Base-by-base conservation (phyloP, 106 monocot species). In the Vanilla planifolia region DNA sequence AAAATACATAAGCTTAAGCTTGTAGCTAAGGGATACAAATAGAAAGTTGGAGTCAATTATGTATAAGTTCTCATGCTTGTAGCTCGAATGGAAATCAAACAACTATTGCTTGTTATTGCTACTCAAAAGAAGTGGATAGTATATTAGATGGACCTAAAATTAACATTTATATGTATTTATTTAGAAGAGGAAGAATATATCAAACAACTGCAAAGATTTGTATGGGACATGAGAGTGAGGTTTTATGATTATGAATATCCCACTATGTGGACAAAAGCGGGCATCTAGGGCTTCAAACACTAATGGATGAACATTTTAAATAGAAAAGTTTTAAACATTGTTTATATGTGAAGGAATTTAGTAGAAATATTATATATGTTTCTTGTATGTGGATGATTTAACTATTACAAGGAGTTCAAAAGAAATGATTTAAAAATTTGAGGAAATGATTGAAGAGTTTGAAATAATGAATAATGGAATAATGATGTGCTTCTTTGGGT, bases 111-210 rank as follows among this genome's bases (percentile, higher is more conserved):
- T 3, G 9, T 28, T 61, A 23, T 3, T 9, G 9, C 2, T 21
- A 25, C 61, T 27, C 6, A n/a, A n/a, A n/a, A 43, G 42, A 61
- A 61, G 7, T 61, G 43, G 61, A 61, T 42, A 16, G 0, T 61
- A 8, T 16, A 43, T 28, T 43, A 61, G 43, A 43, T 61, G 43
- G 43, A 43, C 21, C 5, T 43, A 1, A 61, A 43, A 8, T 61
- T 4, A 8, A 22, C 43, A 11, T 61, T 61, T n/a, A 9, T 60
- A 40, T 39, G 40, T 60, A 39, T 21, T 10, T 23, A 22, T 13
- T 41, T 25, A 23, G 39, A 60, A 40, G 43, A 37, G 9, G 36
- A 61, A 43, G 61, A 27, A 11, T 61, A 43, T 11, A 16, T 29
- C 1, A 14, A 61, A 13, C 43, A 61, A 26, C 37, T 25, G 0